These are phyloP conservation scores for Globisporangium spiculum DNA, from an alignment of 352 stramenopile species.

Conservation along the genomic window DNA sequence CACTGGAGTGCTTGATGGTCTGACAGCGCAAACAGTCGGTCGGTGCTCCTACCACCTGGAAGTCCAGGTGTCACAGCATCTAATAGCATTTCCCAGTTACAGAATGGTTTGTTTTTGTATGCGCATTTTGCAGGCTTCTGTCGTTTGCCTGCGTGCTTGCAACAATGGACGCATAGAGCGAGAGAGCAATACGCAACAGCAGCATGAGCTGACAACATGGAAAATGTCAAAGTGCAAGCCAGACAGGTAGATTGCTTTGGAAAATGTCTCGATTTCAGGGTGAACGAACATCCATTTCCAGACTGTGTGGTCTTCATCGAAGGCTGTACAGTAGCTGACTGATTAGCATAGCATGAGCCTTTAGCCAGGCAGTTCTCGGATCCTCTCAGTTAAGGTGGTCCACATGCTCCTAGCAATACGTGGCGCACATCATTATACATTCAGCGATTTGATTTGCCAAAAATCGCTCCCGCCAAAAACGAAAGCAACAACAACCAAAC, in stretches of 20 bases:
- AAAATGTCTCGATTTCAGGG: no score
- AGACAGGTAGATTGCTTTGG: background rate
- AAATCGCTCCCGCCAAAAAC: conserved; percentile 7
- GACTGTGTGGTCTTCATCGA: background rate
- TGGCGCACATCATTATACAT: background rate
- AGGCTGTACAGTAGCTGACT: background rate
- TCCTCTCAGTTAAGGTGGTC: background rate
- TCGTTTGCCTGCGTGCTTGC: no score
- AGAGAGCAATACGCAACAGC: background rate
- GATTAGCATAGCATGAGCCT: background rate
- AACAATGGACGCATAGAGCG: background rate
- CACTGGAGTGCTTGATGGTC: background rate
- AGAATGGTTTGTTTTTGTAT: background rate
- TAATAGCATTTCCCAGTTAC: background rate
- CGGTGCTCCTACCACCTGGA: background rate
- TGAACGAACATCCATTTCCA: no score
- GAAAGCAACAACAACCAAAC: background rate
- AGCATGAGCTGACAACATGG: background rate
- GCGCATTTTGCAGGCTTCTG: background rate
- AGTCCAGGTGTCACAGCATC: background rate
- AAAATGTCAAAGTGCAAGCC: background rate
- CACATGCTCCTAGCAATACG: background rate
- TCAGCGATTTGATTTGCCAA: background rate
- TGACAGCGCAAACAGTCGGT: background rate
- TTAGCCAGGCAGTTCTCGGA: background rate